Evolutionary conservation across 2,329 filamentous ascomycete species (phyloP), one percentile per base, ranked within the genome.

Genomic region (Hysterium pulicare): DNA sequence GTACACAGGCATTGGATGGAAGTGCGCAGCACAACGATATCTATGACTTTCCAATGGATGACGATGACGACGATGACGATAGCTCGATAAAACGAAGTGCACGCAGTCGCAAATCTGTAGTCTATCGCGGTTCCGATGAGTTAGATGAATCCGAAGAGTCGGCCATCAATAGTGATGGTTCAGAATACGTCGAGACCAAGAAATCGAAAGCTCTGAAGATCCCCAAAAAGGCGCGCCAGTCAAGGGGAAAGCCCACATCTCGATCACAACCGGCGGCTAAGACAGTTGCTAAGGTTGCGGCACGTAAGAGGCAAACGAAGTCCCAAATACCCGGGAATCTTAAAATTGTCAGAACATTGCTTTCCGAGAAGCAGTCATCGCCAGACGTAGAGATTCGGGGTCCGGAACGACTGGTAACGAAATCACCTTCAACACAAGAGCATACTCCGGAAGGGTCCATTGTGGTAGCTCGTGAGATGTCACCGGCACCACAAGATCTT

Each of bases 1-100:
- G 13, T 7, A 7, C 7, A 7, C 24, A 28, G 13, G 13, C 8
- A 28, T 13, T 28, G 24, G 24, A 28, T 8, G 8, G 8, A 28
- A 7, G 8, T 7, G 13, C 24, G 24, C 13, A 13, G n/a, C n/a
- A n/a, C n/a, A n/a, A n/a, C n/a, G 24, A 28, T 13, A 28, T 39
- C n/a, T 39, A 30, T 21, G 37, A 39, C 21, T 21, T 39, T 31
- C 37, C 37, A 15, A 17, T 13, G 24, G 24, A 28, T 13, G 8
- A 7, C 13, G 24, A 28, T 8, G 24, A 28, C 24, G 8, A 28
- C 13, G 7, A 28, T 8, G 24, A 8, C 24, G 13, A 13, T 28
- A 8, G 24, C 24, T 13, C 24, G 13, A 28, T 7, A 7, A 7
- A 28, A 28, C 24, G 8, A 28, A 28, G 24, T n/a, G 24, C 24